Base-by-base conservation (phyloP, 2,329 filamentous ascomycete species). In the Penicillium sp. region DNA sequence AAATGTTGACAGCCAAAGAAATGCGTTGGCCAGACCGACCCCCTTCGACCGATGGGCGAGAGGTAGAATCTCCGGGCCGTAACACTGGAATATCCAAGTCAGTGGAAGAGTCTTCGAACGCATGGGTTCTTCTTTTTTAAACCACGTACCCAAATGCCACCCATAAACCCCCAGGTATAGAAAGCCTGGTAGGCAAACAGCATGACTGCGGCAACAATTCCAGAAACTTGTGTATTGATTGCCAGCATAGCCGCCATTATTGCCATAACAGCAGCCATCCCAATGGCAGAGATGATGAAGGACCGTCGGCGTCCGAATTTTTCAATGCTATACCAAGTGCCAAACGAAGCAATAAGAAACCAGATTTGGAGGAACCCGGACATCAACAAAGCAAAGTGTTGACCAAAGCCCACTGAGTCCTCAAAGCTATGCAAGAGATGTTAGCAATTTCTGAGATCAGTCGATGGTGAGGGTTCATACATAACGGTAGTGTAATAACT, bases 1-100 rank as follows among this genome's bases (percentile, higher is more conserved):
- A 1, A 85, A 75, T 0, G 80, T 80, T 62, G 86, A 84, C 67
- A 80, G 80, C 27, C 79, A 77, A 62, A 84, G 80, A 52, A 80
- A 60, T 7, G 53, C 62, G 8, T 58, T 63, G 22, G 53, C 53
- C 16, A 63, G 55, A 24, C 57, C 55, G 11, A 59, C 56, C 2
- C 57, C 61, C 48, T 62, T 62, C 10, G 55, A 53, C 16, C 55
- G 60, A 22, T 62, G 60, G n/a, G 57, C 55, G 11, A 63, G 55
- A 19, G 61, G 60, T 3, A 63, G 47, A 14, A 63, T 61, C n/a
- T 62, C 62, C 5, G 60, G 57, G 0, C 52, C 59, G 49, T 63
- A 63, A 45, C 56, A 60, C 55, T 63, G 10, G 9, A 13, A 19
- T n/a, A n/a, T 3, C 37, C 3, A 4, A 19, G 19, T 41, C 4